A percentile compares a stretch with the other conserved stretches of the same genome.
phyloP scores from a whole-genome alignment of 176 grass and related monocot genomes.

The Zoysia pacifica region DNA sequence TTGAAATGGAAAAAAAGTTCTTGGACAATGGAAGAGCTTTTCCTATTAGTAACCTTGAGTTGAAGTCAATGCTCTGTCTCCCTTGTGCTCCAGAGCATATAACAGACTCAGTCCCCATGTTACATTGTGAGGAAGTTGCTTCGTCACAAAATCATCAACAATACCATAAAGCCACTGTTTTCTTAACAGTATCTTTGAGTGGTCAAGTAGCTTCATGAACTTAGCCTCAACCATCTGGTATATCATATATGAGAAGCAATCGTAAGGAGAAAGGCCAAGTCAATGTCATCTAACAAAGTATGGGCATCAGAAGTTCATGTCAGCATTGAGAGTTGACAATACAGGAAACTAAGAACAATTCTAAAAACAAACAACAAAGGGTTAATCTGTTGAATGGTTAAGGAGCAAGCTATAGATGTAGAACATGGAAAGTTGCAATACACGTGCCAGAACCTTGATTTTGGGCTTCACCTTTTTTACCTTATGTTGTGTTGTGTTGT shows the following conservation, averaged over 20 bases:
- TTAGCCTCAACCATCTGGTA: slow-evolving; percentile 88
- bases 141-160: slow-evolving; percentile 97
- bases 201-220: slow-evolving; percentile 80
- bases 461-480: too few relatives aligned
- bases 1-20: slow-evolving; percentile 18
- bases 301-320: slow-evolving; percentile 7
- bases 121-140: slow-evolving; percentile 98
- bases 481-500: too few relatives aligned
- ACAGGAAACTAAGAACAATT: not conserved
- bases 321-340: not conserved
- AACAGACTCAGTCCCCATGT: slow-evolving; percentile 97
- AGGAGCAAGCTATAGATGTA: too few relatives aligned
- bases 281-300: slow-evolving; percentile 14
- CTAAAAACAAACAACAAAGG: not conserved
- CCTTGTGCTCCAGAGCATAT: slow-evolving; percentile 98
- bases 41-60: slow-evolving; percentile 73
- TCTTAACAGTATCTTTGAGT: slow-evolving; percentile 83
- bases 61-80: slow-evolving; percentile 84
- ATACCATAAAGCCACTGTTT: slow-evolving; percentile 98
- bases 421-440: too few relatives aligned
- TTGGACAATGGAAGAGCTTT: slow-evolving; percentile 3
- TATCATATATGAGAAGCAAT: slow-evolving; percentile 30
- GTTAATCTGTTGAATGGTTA: not conserved
- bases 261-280: slow-evolving; percentile 19
- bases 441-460: too few relatives aligned